Conservation (phyloP, 495 filamentous ascomycete genomes). For the Aspergillus cavernicola region DNA sequence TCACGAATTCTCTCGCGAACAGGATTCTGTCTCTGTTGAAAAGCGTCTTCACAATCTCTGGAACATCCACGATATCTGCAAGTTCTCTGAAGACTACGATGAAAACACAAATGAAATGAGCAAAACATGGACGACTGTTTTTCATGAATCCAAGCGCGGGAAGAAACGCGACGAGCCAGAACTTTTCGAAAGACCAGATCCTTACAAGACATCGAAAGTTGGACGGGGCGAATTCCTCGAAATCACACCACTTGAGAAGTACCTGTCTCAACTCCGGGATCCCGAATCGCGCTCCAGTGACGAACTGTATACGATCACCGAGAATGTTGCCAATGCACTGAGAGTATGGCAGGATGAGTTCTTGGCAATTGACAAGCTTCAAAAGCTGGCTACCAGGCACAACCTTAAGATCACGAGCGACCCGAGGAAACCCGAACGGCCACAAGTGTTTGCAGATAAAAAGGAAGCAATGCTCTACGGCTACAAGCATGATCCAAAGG, state of each 20-base stretch:
- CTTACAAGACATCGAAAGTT: constrained; percentile 33
- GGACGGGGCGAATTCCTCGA: constrained; percentile 45
- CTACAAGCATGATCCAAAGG: constrained; percentile 35
- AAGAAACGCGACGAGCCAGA: constrained; percentile 46
- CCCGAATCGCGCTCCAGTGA: constrained; percentile 35
- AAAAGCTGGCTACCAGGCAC: constrained; percentile 46
- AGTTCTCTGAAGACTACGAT: constrained; percentile 40
- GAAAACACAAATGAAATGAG: constrained; percentile 25
- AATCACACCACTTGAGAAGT: constrained; percentile 29
- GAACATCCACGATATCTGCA: constrained; percentile 50
- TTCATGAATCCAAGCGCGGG: constrained; percentile 29
- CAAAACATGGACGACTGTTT: constrained; percentile 30
- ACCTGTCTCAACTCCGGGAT: constrained; percentile 34
- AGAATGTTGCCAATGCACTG: constrained; percentile 51
- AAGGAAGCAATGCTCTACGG: constrained; percentile 43
- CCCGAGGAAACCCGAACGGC: constrained; percentile 22
- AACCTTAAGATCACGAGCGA: constrained; percentile 21
- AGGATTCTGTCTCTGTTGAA: constrained; percentile 53
- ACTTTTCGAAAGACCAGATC: constrained; percentile 41
- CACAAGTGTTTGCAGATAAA: constrained; percentile 35
- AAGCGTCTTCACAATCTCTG: constrained; percentile 59
- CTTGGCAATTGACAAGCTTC: constrained; percentile 53
- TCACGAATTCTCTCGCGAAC: constrained; percentile 27
- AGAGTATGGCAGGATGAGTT: constrained; percentile 63
- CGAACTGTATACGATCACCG: constrained; percentile 51